Conservation (phyloP, 805 yeast genomes). For the Kodamaea lidongshanica region DNA sequence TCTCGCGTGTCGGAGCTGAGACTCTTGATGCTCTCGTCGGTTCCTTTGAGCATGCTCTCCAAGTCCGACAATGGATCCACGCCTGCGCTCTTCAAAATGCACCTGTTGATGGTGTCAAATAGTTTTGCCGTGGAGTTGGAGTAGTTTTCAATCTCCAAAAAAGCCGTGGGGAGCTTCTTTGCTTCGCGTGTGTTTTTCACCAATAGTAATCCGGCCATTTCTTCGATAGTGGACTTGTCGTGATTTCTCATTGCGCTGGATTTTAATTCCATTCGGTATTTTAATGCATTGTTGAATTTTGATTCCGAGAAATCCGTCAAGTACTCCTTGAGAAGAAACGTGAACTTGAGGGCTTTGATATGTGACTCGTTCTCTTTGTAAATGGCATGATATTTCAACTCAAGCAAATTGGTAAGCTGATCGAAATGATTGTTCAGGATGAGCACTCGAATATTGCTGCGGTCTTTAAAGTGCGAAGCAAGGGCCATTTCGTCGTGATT, state of each 20-base stretch:
- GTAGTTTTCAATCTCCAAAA: conserved; percentile 17
- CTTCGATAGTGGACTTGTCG: conserved; percentile 13
- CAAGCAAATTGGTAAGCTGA: conserved; percentile 33
- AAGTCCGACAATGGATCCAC: conserved; percentile 24
- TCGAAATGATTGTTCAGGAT: conserved; percentile 43
- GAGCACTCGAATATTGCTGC: conserved; percentile 35
- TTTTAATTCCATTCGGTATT: conserved; percentile 14
- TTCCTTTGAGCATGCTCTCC: conserved; percentile 26
- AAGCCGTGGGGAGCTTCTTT: conserved; percentile 18
- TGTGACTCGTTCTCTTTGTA: conserved; percentile 17
- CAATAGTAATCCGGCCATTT: conserved; percentile 19
- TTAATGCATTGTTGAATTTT: conserved; percentile 14
- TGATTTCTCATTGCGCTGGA: conserved; percentile 1
- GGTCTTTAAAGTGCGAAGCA: too few relatives aligned
- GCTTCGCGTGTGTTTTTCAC: conserved; percentile 16
- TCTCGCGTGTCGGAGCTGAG: conserved; percentile 27
- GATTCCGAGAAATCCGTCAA: conserved; percentile 14
- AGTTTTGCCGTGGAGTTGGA: conserved; percentile 15
- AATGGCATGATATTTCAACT: conserved; percentile 20
- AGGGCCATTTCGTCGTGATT: too few relatives aligned
- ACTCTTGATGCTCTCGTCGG: conserved; percentile 23
- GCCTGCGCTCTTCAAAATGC: conserved; percentile 19
- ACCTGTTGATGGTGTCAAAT: conserved; percentile 19
- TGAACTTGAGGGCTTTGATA: conserved; percentile 20
- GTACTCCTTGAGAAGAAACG: conserved; percentile 17